Evolutionary conservation across 1,139 yeast genomes (phyloP).

Genomic region (Scheffersomyces titani): DNA sequence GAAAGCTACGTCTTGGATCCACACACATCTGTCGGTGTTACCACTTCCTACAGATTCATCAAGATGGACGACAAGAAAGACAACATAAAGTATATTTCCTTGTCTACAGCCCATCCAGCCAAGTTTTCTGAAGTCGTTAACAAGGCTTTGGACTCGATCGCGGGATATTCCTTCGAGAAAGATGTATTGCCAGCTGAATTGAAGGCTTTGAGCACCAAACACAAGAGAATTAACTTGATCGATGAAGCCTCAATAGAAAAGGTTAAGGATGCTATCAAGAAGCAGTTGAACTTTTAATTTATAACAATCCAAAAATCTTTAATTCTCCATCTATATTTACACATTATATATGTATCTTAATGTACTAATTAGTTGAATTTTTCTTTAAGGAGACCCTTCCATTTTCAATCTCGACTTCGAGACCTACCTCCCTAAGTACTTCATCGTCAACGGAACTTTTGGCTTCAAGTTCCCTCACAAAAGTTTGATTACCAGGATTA

Average conservation of each 20-base stretch:
- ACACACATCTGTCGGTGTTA: slow-evolving; percentile 93
- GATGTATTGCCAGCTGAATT: slow-evolving; percentile 91
- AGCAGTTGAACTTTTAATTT: slow-evolving; percentile 44
- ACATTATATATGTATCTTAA: neutral
- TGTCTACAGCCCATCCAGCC: slow-evolving; percentile 98
- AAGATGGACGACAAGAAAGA: slow-evolving; percentile 45
- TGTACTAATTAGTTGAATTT: neutral
- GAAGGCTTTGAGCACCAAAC: slow-evolving; percentile 66
- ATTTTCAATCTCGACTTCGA: slow-evolving; percentile 36
- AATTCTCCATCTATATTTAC: neutral
- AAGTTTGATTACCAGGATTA: slow-evolving; percentile 68
- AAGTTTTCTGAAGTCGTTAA: slow-evolving; percentile 96
- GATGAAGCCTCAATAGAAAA: slow-evolving; percentile 72
- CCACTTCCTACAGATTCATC: slow-evolving; percentile 67
- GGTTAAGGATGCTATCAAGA: slow-evolving; percentile 73
- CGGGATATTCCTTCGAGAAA: slow-evolving; percentile 78
- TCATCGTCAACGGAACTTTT: slow-evolving; percentile 31
- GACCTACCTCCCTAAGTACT: slow-evolving; percentile 41
- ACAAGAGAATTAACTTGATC: slow-evolving; percentile 75
- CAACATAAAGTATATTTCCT: slow-evolving; percentile 63
- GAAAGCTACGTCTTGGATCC: slow-evolving; percentile 90
- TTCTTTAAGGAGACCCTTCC: slow-evolving; percentile 32
- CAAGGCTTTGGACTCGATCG: slow-evolving; percentile 63
- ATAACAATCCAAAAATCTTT: neutral
- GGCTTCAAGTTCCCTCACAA: slow-evolving; percentile 59